Evolutionary conservation across 441 rosid species (phyloP).

Genomic region (Omphalea diandra): DNA sequence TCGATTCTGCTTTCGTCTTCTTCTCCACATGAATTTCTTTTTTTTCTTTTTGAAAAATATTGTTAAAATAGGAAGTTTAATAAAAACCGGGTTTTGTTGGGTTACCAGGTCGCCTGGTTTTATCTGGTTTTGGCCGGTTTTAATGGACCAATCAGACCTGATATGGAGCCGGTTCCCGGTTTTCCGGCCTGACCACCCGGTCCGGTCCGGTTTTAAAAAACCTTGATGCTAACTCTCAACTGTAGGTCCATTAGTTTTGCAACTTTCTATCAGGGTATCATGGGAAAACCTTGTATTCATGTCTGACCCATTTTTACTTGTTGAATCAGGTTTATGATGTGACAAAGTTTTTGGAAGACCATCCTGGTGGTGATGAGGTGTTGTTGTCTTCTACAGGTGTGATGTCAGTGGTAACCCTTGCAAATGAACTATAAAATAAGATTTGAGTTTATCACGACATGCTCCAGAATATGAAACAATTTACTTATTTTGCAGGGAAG

Average conservation of each 20-base stretch:
- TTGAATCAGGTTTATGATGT: constrained; percentile 69
- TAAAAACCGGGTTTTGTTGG: too few relatives aligned
- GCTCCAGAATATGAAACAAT: not conserved
- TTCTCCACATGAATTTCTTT: too few relatives aligned
- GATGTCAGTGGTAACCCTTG: not conserved
- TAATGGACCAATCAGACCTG: too few relatives aligned
- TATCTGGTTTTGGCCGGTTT: too few relatives aligned
- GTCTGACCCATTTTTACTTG: not conserved
- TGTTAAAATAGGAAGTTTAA: too few relatives aligned
- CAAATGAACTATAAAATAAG: not conserved
- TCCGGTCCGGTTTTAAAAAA: too few relatives aligned
- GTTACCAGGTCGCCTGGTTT: too few relatives aligned
- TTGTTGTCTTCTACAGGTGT: constrained; percentile 77
- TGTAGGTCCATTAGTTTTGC: not conserved
- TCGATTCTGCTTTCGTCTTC: too few relatives aligned
- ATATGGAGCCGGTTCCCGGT: too few relatives aligned
- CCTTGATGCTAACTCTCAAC: too few relatives aligned
- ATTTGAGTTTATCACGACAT: not conserved
- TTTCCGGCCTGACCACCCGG: too few relatives aligned
- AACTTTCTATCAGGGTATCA: not conserved
- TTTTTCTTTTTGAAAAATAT: too few relatives aligned
- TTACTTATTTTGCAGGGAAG: constrained; percentile 47
- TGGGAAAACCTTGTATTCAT: not conserved
- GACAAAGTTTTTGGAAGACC: constrained; percentile 87
- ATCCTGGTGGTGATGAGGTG: constrained; percentile 96